Evolutionary conservation across 768 basidiomycete genomes (phyloP), one percentile per base, ranked within the genome.

Genomic region (Russula virescens): DNA sequence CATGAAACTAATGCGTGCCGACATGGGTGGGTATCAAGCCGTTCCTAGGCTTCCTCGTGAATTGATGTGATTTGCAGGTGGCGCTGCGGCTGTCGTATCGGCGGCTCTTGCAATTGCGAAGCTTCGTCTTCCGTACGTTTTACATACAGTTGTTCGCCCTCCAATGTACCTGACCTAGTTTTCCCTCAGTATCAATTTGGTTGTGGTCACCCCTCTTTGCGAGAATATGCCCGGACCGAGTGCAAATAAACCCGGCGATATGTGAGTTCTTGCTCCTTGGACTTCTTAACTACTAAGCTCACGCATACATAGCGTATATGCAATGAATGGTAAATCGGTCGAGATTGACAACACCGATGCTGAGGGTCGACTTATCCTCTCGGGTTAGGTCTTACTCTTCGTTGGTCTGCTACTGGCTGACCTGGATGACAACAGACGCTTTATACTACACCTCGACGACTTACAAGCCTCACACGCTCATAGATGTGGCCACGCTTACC

Each of bases 311-410:
- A 91, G 89, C 47, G 68, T 93, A 66, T 89, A 89, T 65, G 88
- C 90, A 6, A 92, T 92, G 88, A 92, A 92, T 67, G 90, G 92
- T 42, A 93, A 92, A 73, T 84, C 87, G 0, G 80, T 94, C 19
- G 90, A 94, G 71, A 81, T 94, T 31, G 90, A 93, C 74, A 92
- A 92, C 71, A 94, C 91, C 0, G 92, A 91, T 70, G 89, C 89
- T 7, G 90, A 91, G 69, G 90, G 89, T 13, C 84, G 90, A 14
- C 75, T 93, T 47, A 77, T 92, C 34, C 82, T 93, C 52, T 81
- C 91, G 52, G 86, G 85, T 86, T 59, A 48, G 78, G 68, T 13
- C 19, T n/a, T 8, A 40, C 35, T 7, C 10, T 28, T 34, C 49
- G 10, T 35, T 34, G 14, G 47, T 38, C 45, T 46, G 13, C 23